These are phyloP conservation scores for Backusella sp. DNA, from an alignment of 192 early-diverging fungal genomes.

Conservation along the genomic window DNA sequence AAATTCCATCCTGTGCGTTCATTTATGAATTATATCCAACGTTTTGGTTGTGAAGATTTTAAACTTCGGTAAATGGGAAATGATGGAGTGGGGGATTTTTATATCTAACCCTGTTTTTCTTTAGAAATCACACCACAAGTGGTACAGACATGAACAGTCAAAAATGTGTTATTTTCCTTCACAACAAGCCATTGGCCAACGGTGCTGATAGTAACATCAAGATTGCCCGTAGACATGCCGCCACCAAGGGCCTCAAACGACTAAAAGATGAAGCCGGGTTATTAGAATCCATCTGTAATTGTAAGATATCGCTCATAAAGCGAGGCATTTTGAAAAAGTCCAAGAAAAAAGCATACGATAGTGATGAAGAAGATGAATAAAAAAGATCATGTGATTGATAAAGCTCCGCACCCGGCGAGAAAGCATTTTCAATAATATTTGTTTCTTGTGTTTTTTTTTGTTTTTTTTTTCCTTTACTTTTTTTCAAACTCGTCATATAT, in stretches of 20 bases:
- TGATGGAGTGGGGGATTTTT: neutral
- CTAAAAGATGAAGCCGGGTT: constrained; percentile 30
- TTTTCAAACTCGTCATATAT: neutral
- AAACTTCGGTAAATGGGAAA: constrained; percentile 33
- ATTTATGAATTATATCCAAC: constrained; percentile 39
- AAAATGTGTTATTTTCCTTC: constrained; percentile 44
- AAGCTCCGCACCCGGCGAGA: neutral
- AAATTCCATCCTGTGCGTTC: constrained; percentile 45
- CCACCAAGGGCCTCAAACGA: constrained; percentile 24
- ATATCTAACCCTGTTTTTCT: neutral
- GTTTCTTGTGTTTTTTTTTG: neutral
- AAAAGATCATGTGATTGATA: neutral
- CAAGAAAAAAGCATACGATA: neutral
- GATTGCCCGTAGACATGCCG: constrained; percentile 41
- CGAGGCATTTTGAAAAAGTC: neutral
- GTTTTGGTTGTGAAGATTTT: constrained; percentile 40
- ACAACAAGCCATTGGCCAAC: constrained; percentile 29
- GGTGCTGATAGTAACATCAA: constrained; percentile 38
- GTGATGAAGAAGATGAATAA: neutral
- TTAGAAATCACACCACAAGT: constrained; percentile 36
- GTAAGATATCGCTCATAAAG: constrained; percentile 16
- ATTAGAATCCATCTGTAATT: constrained; percentile 35
- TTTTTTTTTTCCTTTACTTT: neutral
- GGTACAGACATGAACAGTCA: constrained; percentile 18
- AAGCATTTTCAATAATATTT: neutral